These are phyloP conservation scores for Termitomyces bulborhizus DNA, from an alignment of 768 basidiomycete species.

Conservation along the genomic window DNA sequence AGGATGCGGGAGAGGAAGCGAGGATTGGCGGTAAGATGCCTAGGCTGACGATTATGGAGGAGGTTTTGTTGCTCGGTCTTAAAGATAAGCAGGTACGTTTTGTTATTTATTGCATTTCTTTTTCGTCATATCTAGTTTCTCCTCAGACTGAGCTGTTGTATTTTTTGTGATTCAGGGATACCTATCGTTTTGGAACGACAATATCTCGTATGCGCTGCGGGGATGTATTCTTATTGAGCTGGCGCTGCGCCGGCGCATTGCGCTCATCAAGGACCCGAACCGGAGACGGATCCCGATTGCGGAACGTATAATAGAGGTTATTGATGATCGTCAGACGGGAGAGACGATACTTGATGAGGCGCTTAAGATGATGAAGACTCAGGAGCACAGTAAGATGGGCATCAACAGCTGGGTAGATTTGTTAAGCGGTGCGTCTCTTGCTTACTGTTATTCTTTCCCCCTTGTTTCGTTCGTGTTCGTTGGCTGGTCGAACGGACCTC, in stretches of 20 bases:
- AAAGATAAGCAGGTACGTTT: constrained; percentile 89
- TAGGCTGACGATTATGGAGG: constrained; percentile 91
- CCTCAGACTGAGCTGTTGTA: not conserved
- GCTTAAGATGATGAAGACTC: constrained; percentile 89
- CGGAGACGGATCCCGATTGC: constrained; percentile 67
- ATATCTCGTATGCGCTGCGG: constrained; percentile 97
- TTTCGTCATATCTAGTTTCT: not conserved
- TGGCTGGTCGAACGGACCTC: not conserved
- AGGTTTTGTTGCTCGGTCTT: constrained; percentile 86
- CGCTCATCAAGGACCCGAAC: constrained; percentile 78
- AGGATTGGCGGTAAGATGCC: constrained; percentile 71
- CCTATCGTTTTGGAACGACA: constrained; percentile 99
- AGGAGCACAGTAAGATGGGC: constrained; percentile 66
- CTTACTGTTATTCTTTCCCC: not conserved
- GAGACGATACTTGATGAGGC: constrained; percentile 97
- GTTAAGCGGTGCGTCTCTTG: constrained; percentile 67
- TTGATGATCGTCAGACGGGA: constrained; percentile 89
- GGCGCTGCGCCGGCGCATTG: constrained; percentile 90
- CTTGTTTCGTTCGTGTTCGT: not conserved
- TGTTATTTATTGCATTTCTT: not conserved
- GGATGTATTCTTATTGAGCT: constrained; percentile 98
- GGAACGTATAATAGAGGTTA: constrained; percentile 85
- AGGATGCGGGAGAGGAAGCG: constrained; percentile 58
- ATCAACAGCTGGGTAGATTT: constrained; percentile 95
- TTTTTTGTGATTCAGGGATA: constrained; percentile 50